These are phyloP conservation scores for Earliella scabrosa DNA, from an alignment of 1,284 basidiomycete genomes.

Conservation along the genomic window DNA sequence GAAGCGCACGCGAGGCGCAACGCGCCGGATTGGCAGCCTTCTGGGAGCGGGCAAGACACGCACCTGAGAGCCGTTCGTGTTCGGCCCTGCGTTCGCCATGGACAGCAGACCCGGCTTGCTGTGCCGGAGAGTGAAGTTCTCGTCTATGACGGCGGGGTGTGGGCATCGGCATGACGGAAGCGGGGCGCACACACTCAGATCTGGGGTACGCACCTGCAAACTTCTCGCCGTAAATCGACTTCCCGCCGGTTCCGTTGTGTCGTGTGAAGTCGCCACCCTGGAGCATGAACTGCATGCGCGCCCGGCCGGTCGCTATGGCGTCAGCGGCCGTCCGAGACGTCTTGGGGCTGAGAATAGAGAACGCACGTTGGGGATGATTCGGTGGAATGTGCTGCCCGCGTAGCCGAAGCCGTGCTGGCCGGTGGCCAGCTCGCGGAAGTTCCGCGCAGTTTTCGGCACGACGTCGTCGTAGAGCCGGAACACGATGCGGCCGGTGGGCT, in stretches of 20 bases:
- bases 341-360: neutral
- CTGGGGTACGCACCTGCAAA: slow-evolving; percentile 58
- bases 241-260: slow-evolving; percentile 67
- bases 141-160: slow-evolving; percentile 53
- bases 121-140: slow-evolving; percentile 87
- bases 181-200: neutral
- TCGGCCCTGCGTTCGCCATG: slow-evolving; percentile 84
- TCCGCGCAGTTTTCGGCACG: slow-evolving; percentile 78
- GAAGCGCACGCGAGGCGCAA: neutral
- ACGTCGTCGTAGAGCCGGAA: slow-evolving; percentile 74
- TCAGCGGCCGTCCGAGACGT: neutral
- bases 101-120: slow-evolving; percentile 82
- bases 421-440: slow-evolving; percentile 79
- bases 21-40: neutral
- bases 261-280: slow-evolving; percentile 82
- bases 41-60: slow-evolving; percentile 6
- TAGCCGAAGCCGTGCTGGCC: slow-evolving; percentile 81
- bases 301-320: neutral
- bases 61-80: slow-evolving; percentile 78
- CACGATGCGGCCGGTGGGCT: slow-evolving; percentile 74
- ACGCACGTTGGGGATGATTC: slow-evolving; percentile 73
- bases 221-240: slow-evolving; percentile 89
- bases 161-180: neutral
- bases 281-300: slow-evolving; percentile 73
- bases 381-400: slow-evolving; percentile 77